Evolutionary conservation across 192 early-diverging fungal species (phyloP).

Genomic region (Gamsiella multidivaricata): DNA sequence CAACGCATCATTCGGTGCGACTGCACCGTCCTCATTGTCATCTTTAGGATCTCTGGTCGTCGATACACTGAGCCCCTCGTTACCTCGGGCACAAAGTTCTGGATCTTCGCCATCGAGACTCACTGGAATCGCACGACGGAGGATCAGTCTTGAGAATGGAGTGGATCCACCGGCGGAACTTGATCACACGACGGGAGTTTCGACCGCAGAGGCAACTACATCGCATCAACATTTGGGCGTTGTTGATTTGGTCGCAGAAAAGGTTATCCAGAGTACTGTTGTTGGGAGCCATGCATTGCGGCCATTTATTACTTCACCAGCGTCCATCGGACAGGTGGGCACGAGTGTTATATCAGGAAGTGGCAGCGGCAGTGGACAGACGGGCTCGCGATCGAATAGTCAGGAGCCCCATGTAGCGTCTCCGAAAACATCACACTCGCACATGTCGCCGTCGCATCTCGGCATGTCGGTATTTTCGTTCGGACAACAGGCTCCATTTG

Average conservation of each 20-base stretch:
- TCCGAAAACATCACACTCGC: neutral
- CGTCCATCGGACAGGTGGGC: neutral
- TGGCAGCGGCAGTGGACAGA: neutral
- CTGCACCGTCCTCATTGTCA: neutral
- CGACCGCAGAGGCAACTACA: no score
- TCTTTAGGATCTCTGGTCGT: neutral
- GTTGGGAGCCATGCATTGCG: conserved; percentile 43
- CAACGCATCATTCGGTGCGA: neutral
- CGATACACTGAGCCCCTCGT: neutral
- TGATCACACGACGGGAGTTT: no score
- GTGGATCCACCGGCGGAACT: no score
- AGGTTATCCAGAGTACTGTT: conserved; percentile 34
- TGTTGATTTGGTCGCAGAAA: conserved; percentile 39
- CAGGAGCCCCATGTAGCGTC: conserved; percentile 12
- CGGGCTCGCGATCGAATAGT: conserved; percentile 13
- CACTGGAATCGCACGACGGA: neutral
- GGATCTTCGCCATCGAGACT: conserved; percentile 16
- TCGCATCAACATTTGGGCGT: no score
- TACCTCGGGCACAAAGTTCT: neutral
- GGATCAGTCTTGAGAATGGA: conserved; percentile 3
- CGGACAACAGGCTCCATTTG: conserved; percentile 24
- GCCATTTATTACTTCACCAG: conserved; percentile 23
- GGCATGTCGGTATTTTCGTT: conserved; percentile 9
- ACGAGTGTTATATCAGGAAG: neutral
- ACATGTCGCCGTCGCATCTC: neutral